Percentiles rank a stretch among this genome's conserved stretches.
Conservation (phyloP, 805 yeast species). For the Sungouiozyma ichnusensis region DNA sequence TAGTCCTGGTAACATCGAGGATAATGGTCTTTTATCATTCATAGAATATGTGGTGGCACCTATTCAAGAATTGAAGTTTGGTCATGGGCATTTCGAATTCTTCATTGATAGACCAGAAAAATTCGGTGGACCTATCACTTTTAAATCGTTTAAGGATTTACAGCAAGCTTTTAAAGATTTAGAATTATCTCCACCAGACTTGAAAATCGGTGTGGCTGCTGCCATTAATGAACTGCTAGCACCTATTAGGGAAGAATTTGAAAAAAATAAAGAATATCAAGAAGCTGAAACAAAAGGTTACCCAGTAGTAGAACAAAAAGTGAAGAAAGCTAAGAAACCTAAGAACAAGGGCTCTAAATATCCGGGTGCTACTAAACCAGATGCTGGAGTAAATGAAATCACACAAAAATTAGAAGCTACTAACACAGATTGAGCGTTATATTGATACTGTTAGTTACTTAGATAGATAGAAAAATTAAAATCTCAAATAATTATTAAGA, state of each 20-base stretch:
- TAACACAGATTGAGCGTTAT: no score
- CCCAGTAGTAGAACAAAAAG: conserved; percentile 58
- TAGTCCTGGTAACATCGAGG: conserved; percentile 87
- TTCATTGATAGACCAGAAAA: conserved; percentile 86
- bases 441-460: no score
- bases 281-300: conserved; percentile 72
- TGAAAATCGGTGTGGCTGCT: conserved; percentile 84
- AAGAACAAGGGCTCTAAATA: conserved; percentile 85
- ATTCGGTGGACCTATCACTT: conserved; percentile 88
- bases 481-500: not conserved
- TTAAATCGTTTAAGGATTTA: conserved; percentile 53
- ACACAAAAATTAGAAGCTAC: conserved; percentile 22
- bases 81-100: conserved; percentile 51
- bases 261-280: conserved; percentile 55
- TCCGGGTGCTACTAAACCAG: conserved; percentile 55
- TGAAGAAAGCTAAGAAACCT: conserved; percentile 61
- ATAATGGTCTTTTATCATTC: conserved; percentile 83
- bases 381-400: conserved; percentile 8
- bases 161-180: conserved; percentile 63
- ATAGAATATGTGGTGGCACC: conserved; percentile 79
- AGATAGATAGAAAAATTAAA: conserved; percentile 2
- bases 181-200: conserved; percentile 82
- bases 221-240: conserved; percentile 70
- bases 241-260: conserved; percentile 70
- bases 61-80: conserved; percentile 64